These are phyloP conservation scores for Ilex asprella DNA, from an alignment of 257 asterid genomes.

Conservation along the genomic window DNA sequence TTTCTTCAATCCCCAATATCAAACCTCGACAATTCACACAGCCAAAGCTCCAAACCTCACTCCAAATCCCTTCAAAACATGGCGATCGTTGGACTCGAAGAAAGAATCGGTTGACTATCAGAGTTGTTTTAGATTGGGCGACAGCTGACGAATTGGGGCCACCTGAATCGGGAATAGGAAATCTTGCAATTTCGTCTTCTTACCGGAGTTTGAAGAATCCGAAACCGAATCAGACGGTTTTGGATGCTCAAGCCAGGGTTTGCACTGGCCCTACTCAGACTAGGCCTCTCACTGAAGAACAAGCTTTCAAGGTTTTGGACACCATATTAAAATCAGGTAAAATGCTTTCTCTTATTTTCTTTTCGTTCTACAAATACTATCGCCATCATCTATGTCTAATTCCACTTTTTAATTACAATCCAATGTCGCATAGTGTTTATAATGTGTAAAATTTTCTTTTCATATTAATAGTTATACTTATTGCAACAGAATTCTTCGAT, in stretches of 20 bases:
- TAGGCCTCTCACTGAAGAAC: slow-evolving; percentile 77
- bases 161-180: slow-evolving; percentile 25
- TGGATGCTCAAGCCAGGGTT: slow-evolving; percentile 88
- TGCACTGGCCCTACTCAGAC: slow-evolving; percentile 97
- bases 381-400: too few species aligned
- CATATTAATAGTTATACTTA: too few species aligned
- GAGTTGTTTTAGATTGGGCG: slow-evolving; percentile 34
- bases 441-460: too few species aligned
- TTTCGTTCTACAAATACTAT: too few species aligned
- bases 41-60: not conserved
- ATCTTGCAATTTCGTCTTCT: slow-evolving; percentile 65
- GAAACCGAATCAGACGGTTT: slow-evolving; percentile 66
- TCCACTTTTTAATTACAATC: too few species aligned
- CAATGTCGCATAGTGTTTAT: too few species aligned
- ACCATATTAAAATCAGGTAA: slow-evolving; percentile 77
- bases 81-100: not conserved
- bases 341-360: not conserved
- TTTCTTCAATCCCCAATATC: not conserved
- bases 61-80: not conserved
- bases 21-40: not conserved
- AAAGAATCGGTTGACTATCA: slow-evolving; percentile 3
- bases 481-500: too few species aligned
- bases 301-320: slow-evolving; percentile 85
- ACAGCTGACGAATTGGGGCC: slow-evolving; percentile 30
- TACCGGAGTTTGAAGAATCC: slow-evolving; percentile 49